Evolutionary conservation across 257 asterid species (phyloP).

Genomic region (Marsdenia floribunda): DNA sequence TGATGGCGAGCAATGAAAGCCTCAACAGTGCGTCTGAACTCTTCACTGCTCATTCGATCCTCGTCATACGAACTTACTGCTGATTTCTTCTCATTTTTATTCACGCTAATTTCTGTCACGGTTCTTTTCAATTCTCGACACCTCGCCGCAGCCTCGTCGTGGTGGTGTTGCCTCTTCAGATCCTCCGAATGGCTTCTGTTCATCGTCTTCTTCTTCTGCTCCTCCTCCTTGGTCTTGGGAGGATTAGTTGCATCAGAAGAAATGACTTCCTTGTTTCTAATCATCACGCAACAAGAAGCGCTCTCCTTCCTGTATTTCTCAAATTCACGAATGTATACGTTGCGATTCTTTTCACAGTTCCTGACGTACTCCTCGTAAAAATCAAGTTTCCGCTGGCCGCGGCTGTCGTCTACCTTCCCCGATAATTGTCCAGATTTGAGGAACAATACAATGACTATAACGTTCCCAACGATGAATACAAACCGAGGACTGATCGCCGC

Average conservation of each 20-base stretch:
- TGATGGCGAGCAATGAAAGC: constrained; percentile 81
- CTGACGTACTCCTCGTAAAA: constrained; percentile 51
- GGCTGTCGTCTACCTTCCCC: constrained; percentile 11
- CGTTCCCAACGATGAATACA: constrained; percentile 69
- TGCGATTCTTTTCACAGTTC: constrained; percentile 28
- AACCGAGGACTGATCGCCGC: constrained; percentile 45
- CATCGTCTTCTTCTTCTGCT: constrained; percentile 10
- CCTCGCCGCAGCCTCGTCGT: constrained; percentile 17
- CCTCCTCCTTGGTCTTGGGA: too few relatives aligned
- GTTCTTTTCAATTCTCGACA: constrained; percentile 40
- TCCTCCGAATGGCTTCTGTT: constrained; percentile 47
- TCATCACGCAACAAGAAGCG: too few relatives aligned
- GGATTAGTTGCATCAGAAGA: neutral
- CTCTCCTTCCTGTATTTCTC: constrained; percentile 23
- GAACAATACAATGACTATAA: constrained; percentile 49
- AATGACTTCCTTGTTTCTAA: neutral
- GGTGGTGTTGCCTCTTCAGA: constrained; percentile 14
- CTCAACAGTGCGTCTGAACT: constrained; percentile 68
- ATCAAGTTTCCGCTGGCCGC: constrained; percentile 21
- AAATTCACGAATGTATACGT: neutral
- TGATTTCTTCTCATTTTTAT: constrained; percentile 11
- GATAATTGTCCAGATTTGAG: constrained; percentile 43
- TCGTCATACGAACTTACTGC: constrained; percentile 14
- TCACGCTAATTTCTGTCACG: constrained; percentile 42
- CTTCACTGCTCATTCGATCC: constrained; percentile 73